A percentile compares a stretch with the other conserved stretches of the same genome.
phyloP scores from a whole-genome alignment of 805 yeast species.

The Priceomyces castillae region DNA sequence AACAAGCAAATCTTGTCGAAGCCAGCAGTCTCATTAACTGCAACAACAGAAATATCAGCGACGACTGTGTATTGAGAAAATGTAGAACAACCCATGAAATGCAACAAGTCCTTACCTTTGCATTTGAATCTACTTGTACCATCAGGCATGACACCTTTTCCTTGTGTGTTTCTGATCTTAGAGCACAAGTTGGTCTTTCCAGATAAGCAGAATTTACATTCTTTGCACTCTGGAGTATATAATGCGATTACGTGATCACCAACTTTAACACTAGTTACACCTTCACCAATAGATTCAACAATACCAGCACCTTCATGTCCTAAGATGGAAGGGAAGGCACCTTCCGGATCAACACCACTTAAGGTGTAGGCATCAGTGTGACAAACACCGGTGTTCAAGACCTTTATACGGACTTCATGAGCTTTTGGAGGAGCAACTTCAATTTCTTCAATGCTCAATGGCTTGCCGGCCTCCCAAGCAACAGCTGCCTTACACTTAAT shows the following conservation, averaged over 20 bases:
- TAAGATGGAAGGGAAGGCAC: slow-evolving; percentile 85
- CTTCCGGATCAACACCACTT: slow-evolving; percentile 95
- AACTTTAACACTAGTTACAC: slow-evolving; percentile 80
- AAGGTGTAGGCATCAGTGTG: slow-evolving; percentile 98
- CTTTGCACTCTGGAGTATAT: slow-evolving; percentile 94
- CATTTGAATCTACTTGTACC: slow-evolving; percentile 89
- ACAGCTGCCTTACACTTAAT: slow-evolving; percentile 94
- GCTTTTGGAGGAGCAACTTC: slow-evolving; percentile 94
- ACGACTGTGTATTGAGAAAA: slow-evolving; percentile 97
- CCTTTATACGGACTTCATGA: slow-evolving; percentile 93
- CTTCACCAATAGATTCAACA: slow-evolving; percentile 94
- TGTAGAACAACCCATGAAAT: slow-evolving; percentile 98
- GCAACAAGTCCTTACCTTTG: slow-evolving; percentile 80
- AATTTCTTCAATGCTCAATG: slow-evolving; percentile 77
- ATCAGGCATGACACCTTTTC: slow-evolving; percentile 98
- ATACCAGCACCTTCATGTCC: slow-evolving; percentile 99
- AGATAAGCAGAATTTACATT: slow-evolving; percentile 91
- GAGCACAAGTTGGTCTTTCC: slow-evolving; percentile 98
- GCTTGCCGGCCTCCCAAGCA: slow-evolving; percentile 93
- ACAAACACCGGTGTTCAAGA: slow-evolving; percentile 89
- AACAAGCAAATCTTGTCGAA: slow-evolving; percentile 85
- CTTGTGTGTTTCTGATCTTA: slow-evolving; percentile 94
- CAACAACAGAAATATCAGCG: slow-evolving; percentile 94
- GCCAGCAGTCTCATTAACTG: slow-evolving; percentile 80
- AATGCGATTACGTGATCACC: slow-evolving; percentile 94